These are phyloP conservation scores for Debaryomyces sp. DNA, from an alignment of 1,139 yeast species.

Conservation along the genomic window DNA sequence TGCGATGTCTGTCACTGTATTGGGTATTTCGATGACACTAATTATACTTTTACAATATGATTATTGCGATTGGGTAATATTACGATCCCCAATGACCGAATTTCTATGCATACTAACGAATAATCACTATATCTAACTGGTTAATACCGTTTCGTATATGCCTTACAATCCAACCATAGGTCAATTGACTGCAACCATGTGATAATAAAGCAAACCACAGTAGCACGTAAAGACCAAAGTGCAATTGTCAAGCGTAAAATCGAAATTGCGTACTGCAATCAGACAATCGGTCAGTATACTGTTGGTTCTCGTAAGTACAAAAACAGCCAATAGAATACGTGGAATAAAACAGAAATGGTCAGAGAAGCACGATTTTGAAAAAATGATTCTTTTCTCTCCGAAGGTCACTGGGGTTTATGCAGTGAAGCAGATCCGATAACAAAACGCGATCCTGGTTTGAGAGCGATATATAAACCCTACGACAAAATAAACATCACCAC, in stretches of 20 bases:
- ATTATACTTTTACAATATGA: background rate
- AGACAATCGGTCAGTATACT: background rate
- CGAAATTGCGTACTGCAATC: background rate
- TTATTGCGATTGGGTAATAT: background rate
- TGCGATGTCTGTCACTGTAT: background rate
- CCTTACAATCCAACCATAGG: background rate
- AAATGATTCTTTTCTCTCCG: background rate
- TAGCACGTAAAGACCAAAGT: background rate
- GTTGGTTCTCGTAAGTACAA: background rate
- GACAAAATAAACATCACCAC: background rate
- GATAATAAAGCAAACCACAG: background rate
- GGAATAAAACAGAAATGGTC: background rate
- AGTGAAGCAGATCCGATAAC: background rate
- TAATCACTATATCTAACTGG: background rate
- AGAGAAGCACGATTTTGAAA: background rate
- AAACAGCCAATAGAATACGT: background rate
- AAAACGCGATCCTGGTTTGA: background rate
- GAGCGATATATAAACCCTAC: background rate
- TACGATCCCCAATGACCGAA: background rate
- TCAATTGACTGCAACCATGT: background rate
- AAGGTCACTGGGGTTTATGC: slow-evolving; percentile 3
- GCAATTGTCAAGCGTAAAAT: background rate
- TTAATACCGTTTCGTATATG: too few species aligned
- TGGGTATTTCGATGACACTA: background rate
- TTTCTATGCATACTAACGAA: background rate